Base-by-base conservation (phyloP, 352 stramenopile species). In the Pythium vanterpoolii region DNA sequence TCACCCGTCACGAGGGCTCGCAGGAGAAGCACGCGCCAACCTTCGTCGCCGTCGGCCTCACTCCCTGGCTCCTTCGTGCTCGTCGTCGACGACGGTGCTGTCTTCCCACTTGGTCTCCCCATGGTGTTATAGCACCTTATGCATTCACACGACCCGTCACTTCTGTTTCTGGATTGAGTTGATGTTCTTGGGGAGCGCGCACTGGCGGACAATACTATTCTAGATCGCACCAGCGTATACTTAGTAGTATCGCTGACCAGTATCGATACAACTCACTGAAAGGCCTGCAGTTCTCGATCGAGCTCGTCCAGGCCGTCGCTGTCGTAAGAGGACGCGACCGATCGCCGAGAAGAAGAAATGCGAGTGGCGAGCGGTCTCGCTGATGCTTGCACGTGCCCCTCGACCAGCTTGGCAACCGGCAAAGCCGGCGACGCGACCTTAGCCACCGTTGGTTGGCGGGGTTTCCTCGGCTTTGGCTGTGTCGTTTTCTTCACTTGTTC, bases 251-350 rank as follows among this genome's bases (percentile, higher is more conserved):
- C n/a, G n/a, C n/a, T n/a, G n/a, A n/a, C n/a, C n/a, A n/a, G n/a
- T n/a, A n/a, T n/a, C n/a, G n/a, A n/a, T n/a, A n/a, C n/a, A 16
- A 42, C 34, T 46, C 4, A 55, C 9, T 55, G 34, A 4, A 60
- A 68, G 10, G 65, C 64, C 9, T 68, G 52, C 1, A 88, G 61
- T 27, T 88, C 78, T 10, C 60, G 59, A 18, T 81, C 64, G 2
- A 89, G 48, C 23, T 87, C 71, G 34, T 63, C 66, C 18, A 86
- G 43, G 9, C 71, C 69, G 51, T 87, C 77, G 49, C 77, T 87
- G 43, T 85, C 76, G 21, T 66, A 71, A 38, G 69, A 67, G 0
- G 73, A 83, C 9, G 56, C 64, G 13, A 68, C 36, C 1, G 52
- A 69, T 60, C 59, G 61, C 21, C 18, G 47, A 38, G 52, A 67